These are phyloP conservation scores for Collariella sp. DNA, from an alignment of 495 filamentous ascomycete species.

Conservation along the genomic window DNA sequence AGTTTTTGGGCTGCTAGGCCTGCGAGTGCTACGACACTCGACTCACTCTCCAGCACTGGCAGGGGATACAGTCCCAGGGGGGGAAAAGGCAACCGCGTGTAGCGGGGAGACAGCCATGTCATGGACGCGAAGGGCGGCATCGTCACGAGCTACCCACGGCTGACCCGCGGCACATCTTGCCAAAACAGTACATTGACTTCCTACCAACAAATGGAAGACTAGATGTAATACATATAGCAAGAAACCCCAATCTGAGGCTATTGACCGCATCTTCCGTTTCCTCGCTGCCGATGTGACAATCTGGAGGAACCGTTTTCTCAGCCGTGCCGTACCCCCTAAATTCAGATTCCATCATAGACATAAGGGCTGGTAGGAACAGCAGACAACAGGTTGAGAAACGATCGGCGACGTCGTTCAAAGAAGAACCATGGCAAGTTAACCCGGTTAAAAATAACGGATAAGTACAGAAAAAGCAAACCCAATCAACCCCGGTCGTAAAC, in stretches of 20 bases:
- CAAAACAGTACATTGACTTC: conserved; percentile 1
- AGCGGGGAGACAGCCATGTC: background rate
- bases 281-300: background rate
- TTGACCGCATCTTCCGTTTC: background rate
- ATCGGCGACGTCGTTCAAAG: background rate
- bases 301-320: background rate
- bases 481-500: background rate
- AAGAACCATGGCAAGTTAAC: background rate
- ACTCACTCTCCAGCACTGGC: background rate
- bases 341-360: background rate
- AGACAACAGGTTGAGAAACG: background rate
- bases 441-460: background rate
- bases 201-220: conserved; percentile 8
- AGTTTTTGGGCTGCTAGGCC: conserved; percentile 1
- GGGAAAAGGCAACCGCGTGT: background rate
- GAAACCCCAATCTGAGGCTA: conserved; percentile 4
- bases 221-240: conserved; percentile 12
- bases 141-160: no score
- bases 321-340: background rate
- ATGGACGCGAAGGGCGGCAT: no score
- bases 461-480: background rate
- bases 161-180: background rate
- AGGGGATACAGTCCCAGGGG: background rate
- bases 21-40: background rate
- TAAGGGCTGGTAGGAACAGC: background rate